Percentiles rank a stretch among this genome's conserved stretches.
Evolutionary conservation across 768 basidiomycete species (phyloP).

Genomic region (Lactarius tabidus): DNA sequence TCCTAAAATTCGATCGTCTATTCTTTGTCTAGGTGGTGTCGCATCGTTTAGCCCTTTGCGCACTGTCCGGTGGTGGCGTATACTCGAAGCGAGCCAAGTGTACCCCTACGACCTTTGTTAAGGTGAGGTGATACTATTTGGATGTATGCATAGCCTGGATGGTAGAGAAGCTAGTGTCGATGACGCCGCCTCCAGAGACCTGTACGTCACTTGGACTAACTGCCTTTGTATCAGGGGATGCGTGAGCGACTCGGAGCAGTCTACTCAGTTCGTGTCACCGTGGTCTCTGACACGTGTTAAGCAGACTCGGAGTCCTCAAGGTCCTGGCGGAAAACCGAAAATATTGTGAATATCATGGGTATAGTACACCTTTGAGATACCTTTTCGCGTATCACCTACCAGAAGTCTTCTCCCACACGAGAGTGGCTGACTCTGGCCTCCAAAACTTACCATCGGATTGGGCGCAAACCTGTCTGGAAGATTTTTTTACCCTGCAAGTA

Average conservation of each 20-base stretch:
- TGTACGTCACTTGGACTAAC: neutral
- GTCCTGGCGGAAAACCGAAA: neutral
- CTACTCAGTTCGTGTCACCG: neutral
- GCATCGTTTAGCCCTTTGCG: neutral
- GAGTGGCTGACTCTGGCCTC: neutral
- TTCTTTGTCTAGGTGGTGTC: neutral
- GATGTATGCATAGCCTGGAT: neutral
- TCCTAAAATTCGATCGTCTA: neutral
- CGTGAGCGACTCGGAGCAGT: constrained; percentile 6
- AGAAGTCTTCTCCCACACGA: neutral
- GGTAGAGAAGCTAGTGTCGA: neutral
- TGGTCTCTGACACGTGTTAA: neutral
- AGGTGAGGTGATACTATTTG: neutral
- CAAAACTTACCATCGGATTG: neutral
- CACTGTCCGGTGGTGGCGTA: constrained; percentile 1
- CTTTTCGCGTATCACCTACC: neutral
- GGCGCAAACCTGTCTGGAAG: constrained; percentile 10
- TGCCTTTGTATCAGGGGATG: neutral
- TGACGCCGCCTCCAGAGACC: neutral
- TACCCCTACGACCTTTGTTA: neutral
- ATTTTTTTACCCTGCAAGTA: constrained; percentile 8
- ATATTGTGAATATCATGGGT: neutral
- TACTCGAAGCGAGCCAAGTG: neutral
- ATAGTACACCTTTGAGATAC: neutral
- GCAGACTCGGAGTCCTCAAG: neutral